phyloP scores from a whole-genome alignment of 2,329 filamentous ascomycete species.

The Beauveria scarabaeidicola region DNA sequence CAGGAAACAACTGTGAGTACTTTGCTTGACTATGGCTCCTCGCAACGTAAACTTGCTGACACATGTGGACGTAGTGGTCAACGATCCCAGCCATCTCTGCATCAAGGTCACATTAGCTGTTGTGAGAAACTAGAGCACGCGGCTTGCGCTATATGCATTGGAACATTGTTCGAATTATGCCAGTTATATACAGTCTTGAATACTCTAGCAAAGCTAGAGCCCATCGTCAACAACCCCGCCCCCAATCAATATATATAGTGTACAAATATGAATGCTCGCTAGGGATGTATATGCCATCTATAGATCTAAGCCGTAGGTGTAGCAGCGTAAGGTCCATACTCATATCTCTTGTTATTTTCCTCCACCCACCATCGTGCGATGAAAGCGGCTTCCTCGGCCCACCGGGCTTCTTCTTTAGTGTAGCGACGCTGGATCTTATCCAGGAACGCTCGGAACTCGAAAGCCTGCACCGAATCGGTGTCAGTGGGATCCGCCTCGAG shows the following conservation, averaged over 20 bases:
- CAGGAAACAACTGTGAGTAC: slow-evolving; percentile 27
- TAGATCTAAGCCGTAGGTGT: background rate
- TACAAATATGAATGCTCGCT: slow-evolving; percentile 5
- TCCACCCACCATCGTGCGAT: slow-evolving; percentile 28
- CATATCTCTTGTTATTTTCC: slow-evolving; percentile 28
- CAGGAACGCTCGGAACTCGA: slow-evolving; percentile 3
- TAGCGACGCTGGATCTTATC: background rate
- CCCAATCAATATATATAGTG: background rate
- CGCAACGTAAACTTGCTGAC: background rate
- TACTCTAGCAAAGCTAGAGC: background rate
- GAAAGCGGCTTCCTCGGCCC: slow-evolving; percentile 23
- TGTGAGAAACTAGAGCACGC: background rate
- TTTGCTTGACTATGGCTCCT: background rate
- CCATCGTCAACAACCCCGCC: background rate
- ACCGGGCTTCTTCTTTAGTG: background rate
- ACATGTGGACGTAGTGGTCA: background rate
- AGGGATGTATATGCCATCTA: background rate
- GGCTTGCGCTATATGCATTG: background rate
- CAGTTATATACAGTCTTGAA: background rate
- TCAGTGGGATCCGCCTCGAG: slow-evolving; percentile 8
- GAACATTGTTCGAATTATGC: background rate
- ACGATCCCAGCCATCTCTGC: background rate
- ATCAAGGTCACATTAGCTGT: slow-evolving; percentile 11
- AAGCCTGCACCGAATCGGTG: slow-evolving; percentile 7
- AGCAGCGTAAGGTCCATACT: slow-evolving; percentile 17